Percentiles rank a stretch among this genome's conserved stretches.
These are phyloP conservation scores for Cladosporium sphaerospermum DNA, from an alignment of 2,329 filamentous ascomycete genomes.

Conservation along the genomic window DNA sequence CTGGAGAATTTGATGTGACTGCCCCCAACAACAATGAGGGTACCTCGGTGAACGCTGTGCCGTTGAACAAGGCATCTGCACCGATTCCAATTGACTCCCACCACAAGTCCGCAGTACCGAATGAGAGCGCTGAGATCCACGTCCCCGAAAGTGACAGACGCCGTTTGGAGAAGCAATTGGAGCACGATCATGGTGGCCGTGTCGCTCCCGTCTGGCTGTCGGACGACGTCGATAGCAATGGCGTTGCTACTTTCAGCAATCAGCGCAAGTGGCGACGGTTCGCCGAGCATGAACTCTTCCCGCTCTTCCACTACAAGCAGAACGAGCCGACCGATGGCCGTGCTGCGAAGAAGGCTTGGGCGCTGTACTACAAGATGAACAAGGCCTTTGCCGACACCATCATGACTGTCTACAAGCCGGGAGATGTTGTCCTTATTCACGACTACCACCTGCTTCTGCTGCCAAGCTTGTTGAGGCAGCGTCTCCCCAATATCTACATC, in stretches of 20 bases:
- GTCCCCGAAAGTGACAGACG: constrained; percentile 65
- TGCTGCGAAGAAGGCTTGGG: constrained; percentile 76
- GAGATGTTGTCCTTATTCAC: constrained; percentile 86
- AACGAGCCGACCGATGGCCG: constrained; percentile 83
- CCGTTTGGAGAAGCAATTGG: constrained; percentile 67
- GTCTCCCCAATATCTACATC: constrained; percentile 82
- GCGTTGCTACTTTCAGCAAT: constrained; percentile 66
- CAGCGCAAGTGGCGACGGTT: constrained; percentile 84
- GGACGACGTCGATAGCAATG: constrained; percentile 64
- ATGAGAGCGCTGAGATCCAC: constrained; percentile 59
- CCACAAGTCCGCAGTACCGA: constrained; percentile 18
- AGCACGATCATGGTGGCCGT: constrained; percentile 65
- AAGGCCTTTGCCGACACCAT: constrained; percentile 87
- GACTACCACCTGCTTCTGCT: constrained; percentile 91
- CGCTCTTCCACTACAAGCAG: constrained; percentile 92
- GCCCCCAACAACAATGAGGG: constrained; percentile 19
- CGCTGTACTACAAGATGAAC: constrained; percentile 90
- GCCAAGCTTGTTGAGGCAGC: constrained; percentile 80
- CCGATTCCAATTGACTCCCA: constrained; percentile 67
- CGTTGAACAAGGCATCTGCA: constrained; percentile 68
- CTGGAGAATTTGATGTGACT: constrained; percentile 58
- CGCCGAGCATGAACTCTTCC: constrained; percentile 86
- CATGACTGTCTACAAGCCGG: constrained; percentile 80
- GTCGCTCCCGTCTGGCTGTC: constrained; percentile 85
- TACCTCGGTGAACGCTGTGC: constrained; percentile 40